Evolutionary conservation across 2,329 filamentous ascomycete genomes (phyloP).

Genomic region (Venturia oleaginea): DNA sequence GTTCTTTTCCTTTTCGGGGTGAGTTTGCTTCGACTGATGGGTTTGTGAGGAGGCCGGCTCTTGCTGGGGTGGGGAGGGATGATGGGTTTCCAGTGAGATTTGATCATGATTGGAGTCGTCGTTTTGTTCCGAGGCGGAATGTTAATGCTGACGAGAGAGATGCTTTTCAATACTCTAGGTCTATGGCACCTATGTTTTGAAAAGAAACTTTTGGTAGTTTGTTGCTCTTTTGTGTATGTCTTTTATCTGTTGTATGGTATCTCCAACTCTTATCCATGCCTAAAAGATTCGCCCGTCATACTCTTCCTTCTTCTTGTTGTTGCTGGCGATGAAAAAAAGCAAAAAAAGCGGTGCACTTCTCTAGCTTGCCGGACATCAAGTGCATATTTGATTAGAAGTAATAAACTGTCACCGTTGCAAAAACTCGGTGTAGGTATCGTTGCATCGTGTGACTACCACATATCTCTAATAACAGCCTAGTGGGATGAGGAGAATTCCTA

Average conservation of each 20-base stretch:
- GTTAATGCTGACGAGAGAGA: not conserved
- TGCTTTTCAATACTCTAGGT: not conserved
- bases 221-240: not conserved
- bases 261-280: too few species aligned
- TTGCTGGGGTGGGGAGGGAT: not conserved
- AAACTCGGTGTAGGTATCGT: not conserved
- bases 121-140: not conserved
- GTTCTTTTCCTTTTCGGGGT: too few species aligned
- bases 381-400: too few species aligned
- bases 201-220: too few species aligned
- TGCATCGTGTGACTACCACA: not conserved
- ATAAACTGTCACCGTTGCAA: too few species aligned
- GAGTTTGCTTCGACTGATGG: not conserved
- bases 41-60: not conserved
- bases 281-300: too few species aligned
- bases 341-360: too few species aligned
- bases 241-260: too few species aligned
- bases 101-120: not conserved
- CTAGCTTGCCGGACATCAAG: too few species aligned
- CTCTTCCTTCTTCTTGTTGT: too few species aligned
- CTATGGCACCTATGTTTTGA: not conserved
- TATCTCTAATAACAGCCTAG: not conserved
- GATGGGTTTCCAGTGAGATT: not conserved
- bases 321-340: too few species aligned
- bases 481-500: not conserved